A percentile compares a stretch with the other conserved stretches of the same genome.
Conservation (phyloP, 1,139 yeast species). For the Casaregolazyma suthepensis region DNA sequence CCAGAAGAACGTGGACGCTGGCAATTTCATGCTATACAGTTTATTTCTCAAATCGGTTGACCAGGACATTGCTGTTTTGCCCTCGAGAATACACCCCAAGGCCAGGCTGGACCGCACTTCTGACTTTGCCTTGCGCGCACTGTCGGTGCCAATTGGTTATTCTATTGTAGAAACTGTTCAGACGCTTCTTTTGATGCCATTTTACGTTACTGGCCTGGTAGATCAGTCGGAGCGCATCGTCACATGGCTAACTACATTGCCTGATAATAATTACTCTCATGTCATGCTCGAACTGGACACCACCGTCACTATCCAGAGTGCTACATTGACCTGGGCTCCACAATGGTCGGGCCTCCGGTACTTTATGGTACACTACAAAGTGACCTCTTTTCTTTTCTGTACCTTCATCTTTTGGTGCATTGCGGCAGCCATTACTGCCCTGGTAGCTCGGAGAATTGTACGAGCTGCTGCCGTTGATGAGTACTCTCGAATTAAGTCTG, state of each 20-base stretch:
- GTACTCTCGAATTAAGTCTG: neutral
- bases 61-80: slow-evolving; percentile 8
- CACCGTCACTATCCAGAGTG: slow-evolving; percentile 26
- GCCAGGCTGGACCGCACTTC: slow-evolving; percentile 4
- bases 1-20: slow-evolving; percentile 26
- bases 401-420: slow-evolving; percentile 44
- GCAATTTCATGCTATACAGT: slow-evolving; percentile 31
- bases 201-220: slow-evolving; percentile 25
- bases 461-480: neutral
- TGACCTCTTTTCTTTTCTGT: slow-evolving; percentile 45
- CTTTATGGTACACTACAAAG: slow-evolving; percentile 47
- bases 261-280: slow-evolving; percentile 11
- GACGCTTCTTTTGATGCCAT: slow-evolving; percentile 27
- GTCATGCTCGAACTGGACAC: slow-evolving; percentile 27
- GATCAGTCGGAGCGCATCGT: neutral
- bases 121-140: slow-evolving; percentile 17
- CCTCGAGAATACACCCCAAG: slow-evolving; percentile 9
- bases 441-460: slow-evolving; percentile 16
- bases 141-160: slow-evolving; percentile 29
- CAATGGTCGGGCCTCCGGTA: slow-evolving; percentile 55
- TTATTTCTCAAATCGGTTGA: slow-evolving; percentile 16
- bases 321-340: slow-evolving; percentile 30
- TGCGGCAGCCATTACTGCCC: slow-evolving; percentile 26
- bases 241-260: slow-evolving; percentile 14
- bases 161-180: slow-evolving; percentile 26